Conservation (phyloP, 75 land plant species). For the Pinus taeda region DNA sequence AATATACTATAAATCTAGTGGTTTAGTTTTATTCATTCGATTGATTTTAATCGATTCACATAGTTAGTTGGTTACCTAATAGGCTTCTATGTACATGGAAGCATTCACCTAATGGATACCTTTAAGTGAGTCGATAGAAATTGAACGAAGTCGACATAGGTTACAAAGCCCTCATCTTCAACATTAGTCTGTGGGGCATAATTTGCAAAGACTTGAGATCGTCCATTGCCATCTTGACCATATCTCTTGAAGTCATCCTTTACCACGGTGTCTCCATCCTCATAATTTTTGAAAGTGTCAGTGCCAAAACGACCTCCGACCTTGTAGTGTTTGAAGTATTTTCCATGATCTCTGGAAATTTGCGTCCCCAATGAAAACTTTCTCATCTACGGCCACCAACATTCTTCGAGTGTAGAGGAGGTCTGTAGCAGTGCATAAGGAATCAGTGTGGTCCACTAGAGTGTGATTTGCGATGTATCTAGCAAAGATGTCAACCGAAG, state of each 20-base stretch:
- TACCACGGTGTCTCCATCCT: conserved; percentile 19
- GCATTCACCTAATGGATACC: too few species aligned
- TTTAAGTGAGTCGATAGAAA: too few species aligned
- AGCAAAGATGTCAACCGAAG: conserved; percentile 12
- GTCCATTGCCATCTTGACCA: conserved; percentile 32
- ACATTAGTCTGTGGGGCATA: conserved; percentile 42
- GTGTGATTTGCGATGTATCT: conserved; percentile 20
- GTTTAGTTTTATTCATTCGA: too few species aligned
- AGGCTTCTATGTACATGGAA: too few species aligned
- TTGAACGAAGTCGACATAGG: conserved; percentile 13
- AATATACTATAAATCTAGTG: too few species aligned
- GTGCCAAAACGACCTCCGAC: conserved; percentile 13
- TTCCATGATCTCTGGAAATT: conserved; percentile 17
- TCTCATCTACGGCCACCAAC: neutral
- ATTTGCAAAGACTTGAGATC: conserved; percentile 24
- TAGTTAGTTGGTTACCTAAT: too few species aligned
- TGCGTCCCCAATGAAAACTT: neutral
- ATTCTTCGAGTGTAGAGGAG: conserved; percentile 20
- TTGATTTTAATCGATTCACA: too few species aligned
- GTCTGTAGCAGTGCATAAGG: conserved; percentile 20
- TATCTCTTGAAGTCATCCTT: conserved; percentile 45
- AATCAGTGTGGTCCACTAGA: conserved; percentile 14
- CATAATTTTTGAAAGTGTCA: conserved; percentile 41
- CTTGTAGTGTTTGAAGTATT: conserved; percentile 19
- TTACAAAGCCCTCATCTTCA: conserved; percentile 32